phyloP scores from a whole-genome alignment of 345 rosid genomes.

The Citrus sinensis region DNA sequence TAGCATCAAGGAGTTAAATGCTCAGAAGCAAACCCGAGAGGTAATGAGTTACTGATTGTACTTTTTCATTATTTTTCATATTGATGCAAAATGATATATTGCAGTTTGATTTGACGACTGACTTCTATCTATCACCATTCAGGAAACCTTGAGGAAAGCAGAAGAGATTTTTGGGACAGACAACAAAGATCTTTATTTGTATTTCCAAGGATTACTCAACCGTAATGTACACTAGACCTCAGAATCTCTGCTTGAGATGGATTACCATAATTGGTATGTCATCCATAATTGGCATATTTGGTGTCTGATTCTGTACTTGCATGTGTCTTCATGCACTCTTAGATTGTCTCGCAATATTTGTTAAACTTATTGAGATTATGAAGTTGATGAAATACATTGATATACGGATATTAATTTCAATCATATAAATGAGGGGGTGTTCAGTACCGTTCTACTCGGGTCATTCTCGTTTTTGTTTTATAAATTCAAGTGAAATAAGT shows the following conservation, averaged over 20 bases:
- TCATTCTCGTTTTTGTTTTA: no score
- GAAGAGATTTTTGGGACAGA: constrained; percentile 88
- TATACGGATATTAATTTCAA: background rate
- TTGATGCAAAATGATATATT: background rate
- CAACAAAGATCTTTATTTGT: constrained; percentile 74
- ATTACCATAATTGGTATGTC: constrained; percentile 19
- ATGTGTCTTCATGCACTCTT: background rate
- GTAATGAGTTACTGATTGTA: constrained; percentile 28
- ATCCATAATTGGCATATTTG: background rate
- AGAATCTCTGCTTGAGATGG: constrained; percentile 4
- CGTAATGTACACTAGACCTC: constrained; percentile 46
- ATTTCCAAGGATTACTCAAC: constrained; percentile 80
- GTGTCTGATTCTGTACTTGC: background rate
- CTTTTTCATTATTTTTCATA: background rate
- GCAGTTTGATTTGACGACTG: background rate
- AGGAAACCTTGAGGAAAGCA: constrained; percentile 92
- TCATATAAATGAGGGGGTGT: background rate
- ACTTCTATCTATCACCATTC: constrained; percentile 12
- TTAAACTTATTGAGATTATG: background rate
- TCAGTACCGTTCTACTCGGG: no score
- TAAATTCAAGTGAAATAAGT: no score
- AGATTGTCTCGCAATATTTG: background rate
- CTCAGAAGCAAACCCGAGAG: constrained; percentile 86
- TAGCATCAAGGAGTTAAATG: constrained; percentile 89
- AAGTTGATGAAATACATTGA: background rate